Evolutionary conservation across 345 rosid species (phyloP).

Genomic region (Murraya koenigii): DNA sequence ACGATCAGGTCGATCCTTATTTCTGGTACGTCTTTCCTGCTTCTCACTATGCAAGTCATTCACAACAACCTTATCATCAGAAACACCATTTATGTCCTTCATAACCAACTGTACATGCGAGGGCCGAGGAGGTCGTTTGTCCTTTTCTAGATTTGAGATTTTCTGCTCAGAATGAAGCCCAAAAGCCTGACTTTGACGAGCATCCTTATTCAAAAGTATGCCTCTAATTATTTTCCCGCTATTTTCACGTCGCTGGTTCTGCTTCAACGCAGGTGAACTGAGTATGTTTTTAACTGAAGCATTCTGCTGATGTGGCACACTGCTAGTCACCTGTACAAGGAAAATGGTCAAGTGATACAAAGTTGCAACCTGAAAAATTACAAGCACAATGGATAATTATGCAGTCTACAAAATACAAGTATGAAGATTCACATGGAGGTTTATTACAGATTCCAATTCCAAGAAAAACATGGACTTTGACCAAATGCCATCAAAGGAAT

Average conservation of each 20-base stretch:
- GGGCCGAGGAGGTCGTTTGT: conserved; percentile 46
- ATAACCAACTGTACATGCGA: conserved; percentile 29
- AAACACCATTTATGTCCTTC: conserved; percentile 46
- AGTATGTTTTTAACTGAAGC: conserved; percentile 29
- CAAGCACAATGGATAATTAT: neutral
- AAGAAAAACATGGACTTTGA: neutral
- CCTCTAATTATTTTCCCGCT: conserved; percentile 43
- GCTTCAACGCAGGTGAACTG: conserved; percentile 36
- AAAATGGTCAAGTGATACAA: neutral
- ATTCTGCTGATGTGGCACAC: conserved; percentile 30
- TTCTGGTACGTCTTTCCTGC: conserved; percentile 49
- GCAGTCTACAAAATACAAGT: neutral
- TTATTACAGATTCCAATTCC: neutral
- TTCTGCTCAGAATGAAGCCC: conserved; percentile 45
- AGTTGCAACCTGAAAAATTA: neutral
- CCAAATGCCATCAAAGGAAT: neutral
- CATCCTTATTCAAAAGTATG: conserved; percentile 50
- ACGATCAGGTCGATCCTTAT: conserved; percentile 65
- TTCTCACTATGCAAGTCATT: conserved; percentile 45
- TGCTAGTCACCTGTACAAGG: conserved; percentile 27
- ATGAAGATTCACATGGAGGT: no score
- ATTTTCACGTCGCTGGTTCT: conserved; percentile 44
- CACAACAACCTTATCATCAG: conserved; percentile 41
- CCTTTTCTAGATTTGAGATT: conserved; percentile 35
- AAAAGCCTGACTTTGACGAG: conserved; percentile 37